phyloP scores from a whole-genome alignment of 495 filamentous ascomycete genomes.

The Penicillium turbatum region DNA sequence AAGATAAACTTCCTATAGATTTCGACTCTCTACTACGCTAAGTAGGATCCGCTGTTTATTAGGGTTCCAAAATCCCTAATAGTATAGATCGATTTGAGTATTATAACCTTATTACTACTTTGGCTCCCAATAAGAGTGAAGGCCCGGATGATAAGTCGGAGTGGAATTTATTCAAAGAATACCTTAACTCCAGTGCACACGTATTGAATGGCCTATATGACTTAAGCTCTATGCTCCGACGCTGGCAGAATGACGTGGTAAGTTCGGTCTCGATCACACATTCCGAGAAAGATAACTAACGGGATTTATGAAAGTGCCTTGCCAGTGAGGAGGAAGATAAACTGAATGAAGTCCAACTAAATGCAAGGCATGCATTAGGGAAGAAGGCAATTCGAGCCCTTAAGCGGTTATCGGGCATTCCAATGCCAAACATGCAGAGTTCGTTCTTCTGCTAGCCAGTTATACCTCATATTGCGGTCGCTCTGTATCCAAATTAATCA shows the following conservation, averaged over 20 bases:
- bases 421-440: background rate
- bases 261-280: background rate
- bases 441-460: no score
- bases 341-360: background rate
- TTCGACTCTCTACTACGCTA: background rate
- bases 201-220: background rate
- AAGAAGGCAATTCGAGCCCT: background rate
- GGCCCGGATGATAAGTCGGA: constrained; percentile 6
- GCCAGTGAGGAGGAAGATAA: background rate
- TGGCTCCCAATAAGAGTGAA: constrained; percentile 13
- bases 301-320: background rate
- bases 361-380: background rate
- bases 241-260: background rate
- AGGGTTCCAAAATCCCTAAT: background rate
- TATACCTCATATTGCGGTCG: no score
- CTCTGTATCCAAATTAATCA: no score
- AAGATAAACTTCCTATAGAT: background rate
- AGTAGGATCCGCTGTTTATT: background rate
- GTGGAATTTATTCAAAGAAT: constrained; percentile 12
- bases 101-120: background rate
- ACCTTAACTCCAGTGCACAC: constrained; percentile 1
- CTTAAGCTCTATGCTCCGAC: background rate
- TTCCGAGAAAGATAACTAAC: background rate
- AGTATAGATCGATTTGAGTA: constrained; percentile 4
- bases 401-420: background rate